Percentiles rank a stretch among this genome's conserved stretches.
Evolutionary conservation across 2,329 filamentous ascomycete species (phyloP).

Genomic region (Beauveria varroae): DNA sequence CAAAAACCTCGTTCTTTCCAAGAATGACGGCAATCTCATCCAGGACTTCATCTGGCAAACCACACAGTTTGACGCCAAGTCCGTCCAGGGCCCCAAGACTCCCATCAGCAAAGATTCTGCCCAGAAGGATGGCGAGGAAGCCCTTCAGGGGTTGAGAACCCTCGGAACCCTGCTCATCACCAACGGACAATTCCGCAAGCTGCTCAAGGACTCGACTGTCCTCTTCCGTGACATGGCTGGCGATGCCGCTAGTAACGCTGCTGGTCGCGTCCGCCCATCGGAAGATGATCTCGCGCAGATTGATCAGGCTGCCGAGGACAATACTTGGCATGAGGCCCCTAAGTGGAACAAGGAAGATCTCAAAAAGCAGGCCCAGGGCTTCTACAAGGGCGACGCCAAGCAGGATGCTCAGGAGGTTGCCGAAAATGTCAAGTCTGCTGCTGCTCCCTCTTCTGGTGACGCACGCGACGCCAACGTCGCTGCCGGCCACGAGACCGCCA

Average conservation of each 20-base stretch:
- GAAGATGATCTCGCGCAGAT: constrained; percentile 71
- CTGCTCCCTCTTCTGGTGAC: constrained; percentile 35
- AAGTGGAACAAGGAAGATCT: constrained; percentile 63
- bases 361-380: constrained; percentile 58
- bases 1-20: constrained; percentile 77
- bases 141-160: constrained; percentile 76
- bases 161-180: constrained; percentile 85
- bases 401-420: constrained; percentile 56
- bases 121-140: constrained; percentile 76
- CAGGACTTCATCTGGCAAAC: constrained; percentile 98
- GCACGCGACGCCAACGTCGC: constrained; percentile 46
- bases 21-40: constrained; percentile 89
- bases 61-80: constrained; percentile 60
- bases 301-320: constrained; percentile 78
- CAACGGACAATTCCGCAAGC: constrained; percentile 91
- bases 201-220: constrained; percentile 66
- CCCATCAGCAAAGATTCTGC: constrained; percentile 70
- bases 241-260: constrained; percentile 77
- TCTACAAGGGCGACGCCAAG: constrained; percentile 47
- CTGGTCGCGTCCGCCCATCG: constrained; percentile 65
- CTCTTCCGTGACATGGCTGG: constrained; percentile 86
- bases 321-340: constrained; percentile 87
- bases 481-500: constrained; percentile 25
- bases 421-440: constrained; percentile 49
- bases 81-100: constrained; percentile 53